Evolutionary conservation across 2,329 filamentous ascomycete genomes (phyloP).

Genomic region (Colletotrichum somersetense): DNA sequence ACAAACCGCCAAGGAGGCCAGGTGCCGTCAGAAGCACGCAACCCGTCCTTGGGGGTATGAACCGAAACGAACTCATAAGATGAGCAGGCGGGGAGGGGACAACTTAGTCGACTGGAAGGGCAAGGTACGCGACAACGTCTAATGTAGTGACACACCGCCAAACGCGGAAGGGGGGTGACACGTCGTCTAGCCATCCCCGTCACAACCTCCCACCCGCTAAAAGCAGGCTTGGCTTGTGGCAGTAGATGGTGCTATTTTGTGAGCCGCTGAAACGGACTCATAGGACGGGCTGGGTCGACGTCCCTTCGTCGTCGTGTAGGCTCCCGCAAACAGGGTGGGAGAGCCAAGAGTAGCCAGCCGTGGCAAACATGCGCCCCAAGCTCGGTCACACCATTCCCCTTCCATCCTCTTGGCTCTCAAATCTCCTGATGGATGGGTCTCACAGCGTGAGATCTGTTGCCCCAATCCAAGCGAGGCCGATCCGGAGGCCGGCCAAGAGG

Average conservation of each 20-base stretch:
- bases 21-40: constrained; percentile 1
- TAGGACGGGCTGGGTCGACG: background rate
- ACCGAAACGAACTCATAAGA: constrained; percentile 25
- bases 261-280: constrained; percentile 27
- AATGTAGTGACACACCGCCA: constrained; percentile 15
- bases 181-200: constrained; percentile 37
- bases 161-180: constrained; percentile 1
- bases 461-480: background rate
- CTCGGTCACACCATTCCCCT: constrained; percentile 10
- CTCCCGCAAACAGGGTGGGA: constrained; percentile 19
- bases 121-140: constrained; percentile 11
- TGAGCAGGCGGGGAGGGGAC: constrained; percentile 16
- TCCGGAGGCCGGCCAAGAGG: background rate
- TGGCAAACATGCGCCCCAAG: constrained; percentile 25
- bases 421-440: background rate
- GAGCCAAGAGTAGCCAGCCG: background rate
- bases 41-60: constrained; percentile 6
- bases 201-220: constrained; percentile 1
- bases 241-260: background rate
- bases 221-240: constrained; percentile 2
- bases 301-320: background rate
- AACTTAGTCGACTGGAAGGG: background rate
- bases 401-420: background rate
- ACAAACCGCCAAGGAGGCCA: constrained; percentile 16
- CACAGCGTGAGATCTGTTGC: background rate